A percentile compares a stretch with the other conserved stretches of the same genome.
Conservation (phyloP, 2,329 filamentous ascomycete species). For the Paraconiothyrium brasiliense region DNA sequence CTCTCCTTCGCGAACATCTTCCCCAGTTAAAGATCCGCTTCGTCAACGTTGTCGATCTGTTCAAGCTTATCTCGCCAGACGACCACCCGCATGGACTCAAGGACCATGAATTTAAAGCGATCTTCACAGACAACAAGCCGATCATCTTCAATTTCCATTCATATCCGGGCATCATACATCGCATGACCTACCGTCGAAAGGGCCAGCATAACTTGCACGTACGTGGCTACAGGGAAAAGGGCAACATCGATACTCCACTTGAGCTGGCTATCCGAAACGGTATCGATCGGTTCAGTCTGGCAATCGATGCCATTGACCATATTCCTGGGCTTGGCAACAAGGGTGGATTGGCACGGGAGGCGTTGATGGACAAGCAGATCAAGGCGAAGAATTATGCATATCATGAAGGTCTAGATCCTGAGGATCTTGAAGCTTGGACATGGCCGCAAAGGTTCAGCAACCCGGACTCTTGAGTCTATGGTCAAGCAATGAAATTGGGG, state of each 20-base stretch:
- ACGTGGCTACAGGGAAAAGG: constrained; percentile 83
- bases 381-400: constrained; percentile 69
- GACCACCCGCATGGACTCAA: constrained; percentile 77
- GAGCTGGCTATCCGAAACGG: constrained; percentile 81
- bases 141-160: constrained; percentile 87
- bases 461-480: background rate
- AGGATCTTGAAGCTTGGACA: constrained; percentile 70
- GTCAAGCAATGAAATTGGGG: background rate
- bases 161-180: constrained; percentile 82
- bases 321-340: constrained; percentile 71
- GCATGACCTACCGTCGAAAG: constrained; percentile 78
- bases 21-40: constrained; percentile 79
- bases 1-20: constrained; percentile 75
- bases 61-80: constrained; percentile 75
- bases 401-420: constrained; percentile 75
- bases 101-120: constrained; percentile 67
- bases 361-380: constrained; percentile 71
- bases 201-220: constrained; percentile 75
- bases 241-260: constrained; percentile 83
- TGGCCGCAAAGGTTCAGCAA: constrained; percentile 62
- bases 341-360: constrained; percentile 69
- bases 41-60: constrained; percentile 82
- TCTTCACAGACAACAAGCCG: constrained; percentile 77
- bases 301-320: constrained; percentile 78
- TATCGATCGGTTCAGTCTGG: constrained; percentile 79